Conservation (phyloP, 164 flowering plant species). For the Sedum album region DNA sequence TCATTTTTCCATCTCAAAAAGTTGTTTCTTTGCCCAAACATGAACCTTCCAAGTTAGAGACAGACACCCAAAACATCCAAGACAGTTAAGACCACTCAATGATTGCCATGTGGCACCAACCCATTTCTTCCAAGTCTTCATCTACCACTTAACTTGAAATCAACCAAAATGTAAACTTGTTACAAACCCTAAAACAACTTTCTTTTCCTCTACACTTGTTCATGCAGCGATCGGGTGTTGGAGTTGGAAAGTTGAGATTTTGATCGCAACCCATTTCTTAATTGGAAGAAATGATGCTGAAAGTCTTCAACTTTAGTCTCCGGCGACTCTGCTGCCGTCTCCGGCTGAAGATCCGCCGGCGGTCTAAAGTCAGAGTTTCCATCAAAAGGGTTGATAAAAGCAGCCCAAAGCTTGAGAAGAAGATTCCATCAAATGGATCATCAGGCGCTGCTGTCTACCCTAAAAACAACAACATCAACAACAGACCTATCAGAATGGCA, state of each 20-base stretch:
- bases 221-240: constrained; percentile 11
- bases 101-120: constrained; percentile 24
- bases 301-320: constrained; percentile 28
- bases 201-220: background rate
- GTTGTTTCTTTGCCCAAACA: background rate
- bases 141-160: background rate
- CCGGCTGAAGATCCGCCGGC: constrained; percentile 37
- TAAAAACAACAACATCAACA: constrained; percentile 14
- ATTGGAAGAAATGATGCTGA: constrained; percentile 23
- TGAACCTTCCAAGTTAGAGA: constrained; percentile 8
- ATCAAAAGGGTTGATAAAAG: constrained; percentile 26
- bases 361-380: constrained; percentile 25
- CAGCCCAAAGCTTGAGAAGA: no score
- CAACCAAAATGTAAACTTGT: constrained; percentile 1
- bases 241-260: background rate
- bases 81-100: background rate
- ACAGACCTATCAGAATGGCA: constrained; percentile 31
- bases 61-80: background rate
- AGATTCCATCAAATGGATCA: constrained; percentile 12
- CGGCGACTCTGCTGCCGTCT: constrained; percentile 33
- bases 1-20: background rate
- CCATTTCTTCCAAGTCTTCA: constrained; percentile 14
- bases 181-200: background rate
- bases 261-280: constrained; percentile 1
- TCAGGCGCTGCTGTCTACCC: constrained; percentile 33